A percentile compares a stretch with the other conserved stretches of the same genome.
Evolutionary conservation across 768 basidiomycete genomes (phyloP).

Genomic region (Tylopilus rubrobrunneus): DNA sequence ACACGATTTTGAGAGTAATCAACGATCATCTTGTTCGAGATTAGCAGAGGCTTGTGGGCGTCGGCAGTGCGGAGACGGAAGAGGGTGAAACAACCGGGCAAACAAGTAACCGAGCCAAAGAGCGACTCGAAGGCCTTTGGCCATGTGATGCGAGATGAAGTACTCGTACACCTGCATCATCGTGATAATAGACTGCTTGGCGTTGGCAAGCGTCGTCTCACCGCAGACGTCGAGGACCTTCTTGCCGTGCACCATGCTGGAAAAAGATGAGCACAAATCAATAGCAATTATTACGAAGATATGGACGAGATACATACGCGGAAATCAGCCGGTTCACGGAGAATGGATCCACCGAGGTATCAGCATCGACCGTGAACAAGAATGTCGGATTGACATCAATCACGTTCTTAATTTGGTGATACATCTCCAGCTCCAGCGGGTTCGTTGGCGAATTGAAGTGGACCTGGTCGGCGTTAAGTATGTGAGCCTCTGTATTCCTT

Average conservation of each 20-base stretch:
- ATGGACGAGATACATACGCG: no score
- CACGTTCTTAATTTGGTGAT: slow-evolving; percentile 99
- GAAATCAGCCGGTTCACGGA: slow-evolving; percentile 80
- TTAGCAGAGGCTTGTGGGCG: slow-evolving; percentile 90
- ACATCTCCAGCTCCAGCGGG: no score
- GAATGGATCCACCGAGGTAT: slow-evolving; percentile 95
- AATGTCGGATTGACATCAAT: slow-evolving; percentile 99
- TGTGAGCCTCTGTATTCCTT: background rate
- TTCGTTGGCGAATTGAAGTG: slow-evolving; percentile 97
- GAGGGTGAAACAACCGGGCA: no score
- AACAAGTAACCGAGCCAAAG: no score
- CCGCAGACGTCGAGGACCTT: no score
- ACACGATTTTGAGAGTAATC: no score
- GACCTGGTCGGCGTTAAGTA: slow-evolving; percentile 58
- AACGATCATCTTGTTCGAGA: slow-evolving; percentile 84
- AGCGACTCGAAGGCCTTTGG: no score
- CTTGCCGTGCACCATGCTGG: no score
- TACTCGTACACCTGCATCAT: slow-evolving; percentile 99
- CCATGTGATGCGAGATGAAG: slow-evolving; percentile 98
- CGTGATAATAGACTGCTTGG: slow-evolving; percentile 91
- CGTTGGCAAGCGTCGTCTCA: no score
- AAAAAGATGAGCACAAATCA: no score
- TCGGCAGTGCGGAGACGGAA: no score
- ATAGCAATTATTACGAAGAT: no score
- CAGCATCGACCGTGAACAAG: slow-evolving; percentile 88